These are phyloP conservation scores for Epichloe hybrida DNA, from an alignment of 2,329 filamentous ascomycete genomes.

Conservation along the genomic window DNA sequence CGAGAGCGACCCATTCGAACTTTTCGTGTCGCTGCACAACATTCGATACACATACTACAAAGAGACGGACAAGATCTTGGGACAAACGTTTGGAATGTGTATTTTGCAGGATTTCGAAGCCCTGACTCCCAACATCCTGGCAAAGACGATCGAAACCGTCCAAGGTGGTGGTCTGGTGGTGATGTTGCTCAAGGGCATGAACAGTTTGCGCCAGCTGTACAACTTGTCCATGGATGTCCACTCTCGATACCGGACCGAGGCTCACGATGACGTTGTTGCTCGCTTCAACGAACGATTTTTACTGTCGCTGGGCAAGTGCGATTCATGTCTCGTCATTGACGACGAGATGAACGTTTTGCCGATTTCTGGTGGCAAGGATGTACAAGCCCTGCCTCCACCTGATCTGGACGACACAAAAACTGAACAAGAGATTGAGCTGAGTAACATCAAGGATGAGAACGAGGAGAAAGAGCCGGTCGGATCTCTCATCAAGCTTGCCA, in stretches of 20 bases:
- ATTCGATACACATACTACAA: slow-evolving; percentile 99
- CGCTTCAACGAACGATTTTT: slow-evolving; percentile 98
- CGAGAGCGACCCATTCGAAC: slow-evolving; percentile 86
- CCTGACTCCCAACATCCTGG: slow-evolving; percentile 90
- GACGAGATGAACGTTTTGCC: slow-evolving; percentile 96
- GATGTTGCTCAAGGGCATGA: slow-evolving; percentile 89
- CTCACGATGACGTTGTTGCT: slow-evolving; percentile 85
- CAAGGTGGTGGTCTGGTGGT: slow-evolving; percentile 90
- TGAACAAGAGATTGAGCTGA: slow-evolving; percentile 61
- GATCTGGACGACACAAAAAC: slow-evolving; percentile 62
- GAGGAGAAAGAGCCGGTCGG: slow-evolving; percentile 79
- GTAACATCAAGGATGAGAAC: slow-evolving; percentile 75
- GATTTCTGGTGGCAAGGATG: slow-evolving; percentile 87
- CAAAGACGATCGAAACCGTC: slow-evolving; percentile 91
- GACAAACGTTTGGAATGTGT: slow-evolving; percentile 97
- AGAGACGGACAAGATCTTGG: slow-evolving; percentile 96
- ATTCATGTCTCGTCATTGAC: slow-evolving; percentile 88
- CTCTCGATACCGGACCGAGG: slow-evolving; percentile 89
- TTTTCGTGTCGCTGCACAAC: slow-evolving; percentile 91
- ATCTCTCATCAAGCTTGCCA: slow-evolving; percentile 68
- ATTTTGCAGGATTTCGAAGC: slow-evolving; percentile 97
- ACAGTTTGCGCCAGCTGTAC: slow-evolving; percentile 91
- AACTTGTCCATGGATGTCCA: slow-evolving; percentile 97
- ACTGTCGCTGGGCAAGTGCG: slow-evolving; percentile 85
- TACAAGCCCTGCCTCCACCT: slow-evolving; percentile 66